Base-by-base conservation (phyloP, 2,329 filamentous ascomycete species). In the Trichoderma semiorbis region DNA sequence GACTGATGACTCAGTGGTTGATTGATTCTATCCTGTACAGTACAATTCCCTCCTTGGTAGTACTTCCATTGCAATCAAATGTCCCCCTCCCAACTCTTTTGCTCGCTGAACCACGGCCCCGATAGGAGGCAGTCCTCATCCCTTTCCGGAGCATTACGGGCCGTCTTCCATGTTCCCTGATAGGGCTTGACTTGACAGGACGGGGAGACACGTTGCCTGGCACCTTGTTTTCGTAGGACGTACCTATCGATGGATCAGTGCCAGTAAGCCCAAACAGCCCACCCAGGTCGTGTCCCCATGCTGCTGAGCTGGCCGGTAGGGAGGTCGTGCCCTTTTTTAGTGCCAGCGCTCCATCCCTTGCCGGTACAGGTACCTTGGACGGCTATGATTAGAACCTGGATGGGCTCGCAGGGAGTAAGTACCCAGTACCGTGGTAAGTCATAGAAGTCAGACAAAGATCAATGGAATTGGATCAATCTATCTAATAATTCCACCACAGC, bases 231-330 rank as follows among this genome's bases (percentile, higher is more conserved):
- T 47, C 34, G 58, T 21, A 60, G 16, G 18, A 34, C 28, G 68
- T 39, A 62, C 7, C 3, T 36, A 61, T 36, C 34, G 16, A 36
- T 36, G 34, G 34, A 36, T 39, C 47, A 18, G 43, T 60, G 66
- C 39, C 34, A 34, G 69, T 67, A 67, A 71, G 61, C 69, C 50
- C 68, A 61, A 55, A 57, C 69, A 66, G 30, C 47, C 60, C 67
- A 69, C 67, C 50, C 16, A 14, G 32, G n/a, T 36, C 21, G 16
- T 24, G n/a, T 36, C 21, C 39, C 60, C 60, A 43, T 63, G 58
- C 60, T 64, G 68, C 39, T 70, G 68, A 70, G 68, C 32, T 70
- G 68, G 68, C 68, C 47, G 55, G 64, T 67, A 58, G 32, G 64
- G 32, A 68, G 50, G n/a, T 36, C 10, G 53, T 58, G 55, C 34